Evolutionary conservation across 805 yeast species (phyloP).

Genomic region (Yarrowia sp.): DNA sequence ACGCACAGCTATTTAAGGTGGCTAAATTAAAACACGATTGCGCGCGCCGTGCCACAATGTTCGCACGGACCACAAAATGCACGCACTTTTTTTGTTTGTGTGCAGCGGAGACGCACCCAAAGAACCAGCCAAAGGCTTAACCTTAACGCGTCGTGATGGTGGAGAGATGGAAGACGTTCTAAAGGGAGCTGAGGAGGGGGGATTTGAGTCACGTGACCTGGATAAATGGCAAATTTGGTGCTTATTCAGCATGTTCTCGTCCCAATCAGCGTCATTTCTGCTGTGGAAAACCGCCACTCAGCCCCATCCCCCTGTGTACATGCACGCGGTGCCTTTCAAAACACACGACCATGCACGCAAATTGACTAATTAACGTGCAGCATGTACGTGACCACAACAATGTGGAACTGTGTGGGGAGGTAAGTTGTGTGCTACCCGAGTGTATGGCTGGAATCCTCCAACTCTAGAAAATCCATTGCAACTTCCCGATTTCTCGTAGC

Average conservation of each 20-base stretch:
- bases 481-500: neutral
- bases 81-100: neutral
- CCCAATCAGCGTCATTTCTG: neutral
- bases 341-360: constrained; percentile 25
- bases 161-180: no score
- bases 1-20: constrained; percentile 3
- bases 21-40: constrained; percentile 19
- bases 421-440: neutral
- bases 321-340: constrained; percentile 4
- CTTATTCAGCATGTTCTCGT: no score
- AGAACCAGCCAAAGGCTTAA: neutral
- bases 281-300: neutral
- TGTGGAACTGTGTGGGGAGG: no score
- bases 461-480: neutral
- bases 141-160: neutral
- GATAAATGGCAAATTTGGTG: no score
- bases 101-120: neutral
- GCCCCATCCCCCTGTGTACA: neutral
- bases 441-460: neutral
- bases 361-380: constrained; percentile 21
- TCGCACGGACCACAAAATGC: neutral
- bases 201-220: neutral
- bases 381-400: neutral
- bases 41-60: neutral
- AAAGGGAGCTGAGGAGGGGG: neutral